Percentiles rank a stretch among this genome's conserved stretches.
These are phyloP conservation scores for Paecilomyces dactylethromorphus DNA, from an alignment of 2,329 filamentous ascomycete genomes.

Conservation along the genomic window DNA sequence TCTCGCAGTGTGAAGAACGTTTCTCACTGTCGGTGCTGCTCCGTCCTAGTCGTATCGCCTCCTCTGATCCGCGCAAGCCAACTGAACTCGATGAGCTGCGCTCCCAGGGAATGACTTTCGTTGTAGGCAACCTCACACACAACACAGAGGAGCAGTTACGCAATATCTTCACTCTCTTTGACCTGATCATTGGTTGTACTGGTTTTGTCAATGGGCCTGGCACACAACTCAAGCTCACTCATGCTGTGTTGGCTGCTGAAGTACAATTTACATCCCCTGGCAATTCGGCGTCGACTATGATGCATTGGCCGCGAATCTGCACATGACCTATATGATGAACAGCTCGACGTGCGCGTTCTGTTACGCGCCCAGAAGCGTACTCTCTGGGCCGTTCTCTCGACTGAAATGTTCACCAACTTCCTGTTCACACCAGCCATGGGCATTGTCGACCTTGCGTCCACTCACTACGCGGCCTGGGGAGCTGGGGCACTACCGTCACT, in stretches of 20 bases:
- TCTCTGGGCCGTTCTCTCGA: conserved; percentile 60
- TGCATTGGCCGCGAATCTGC: conserved; percentile 51
- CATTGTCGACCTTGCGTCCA: conserved; percentile 46
- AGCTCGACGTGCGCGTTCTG: conserved; percentile 51
- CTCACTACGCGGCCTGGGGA: conserved; percentile 49
- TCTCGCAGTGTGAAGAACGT: not conserved
- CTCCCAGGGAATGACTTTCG: not conserved
- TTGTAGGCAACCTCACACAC: not conserved
- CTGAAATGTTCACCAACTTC: conserved; percentile 65
- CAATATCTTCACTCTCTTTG: not conserved
- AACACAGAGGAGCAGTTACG: not conserved
- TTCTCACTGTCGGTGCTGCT: not conserved
- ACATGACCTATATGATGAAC: conserved; percentile 63
- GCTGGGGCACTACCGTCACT: conserved; percentile 58
- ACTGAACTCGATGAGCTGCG: not conserved
- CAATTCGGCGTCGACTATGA: conserved; percentile 71
- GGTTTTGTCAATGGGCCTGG: conserved; percentile 53
- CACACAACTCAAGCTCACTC: conserved; percentile 52
- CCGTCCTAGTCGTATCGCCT: not conserved
- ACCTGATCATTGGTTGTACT: conserved; percentile 50
- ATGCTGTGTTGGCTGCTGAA: conserved; percentile 48
- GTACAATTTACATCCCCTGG: conserved; percentile 60
- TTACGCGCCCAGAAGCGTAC: conserved; percentile 44
- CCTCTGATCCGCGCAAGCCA: not conserved
- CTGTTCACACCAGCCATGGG: conserved; percentile 59